phyloP scores from a whole-genome alignment of 2,329 filamentous ascomycete genomes.

The Pyricularia sp. region DNA sequence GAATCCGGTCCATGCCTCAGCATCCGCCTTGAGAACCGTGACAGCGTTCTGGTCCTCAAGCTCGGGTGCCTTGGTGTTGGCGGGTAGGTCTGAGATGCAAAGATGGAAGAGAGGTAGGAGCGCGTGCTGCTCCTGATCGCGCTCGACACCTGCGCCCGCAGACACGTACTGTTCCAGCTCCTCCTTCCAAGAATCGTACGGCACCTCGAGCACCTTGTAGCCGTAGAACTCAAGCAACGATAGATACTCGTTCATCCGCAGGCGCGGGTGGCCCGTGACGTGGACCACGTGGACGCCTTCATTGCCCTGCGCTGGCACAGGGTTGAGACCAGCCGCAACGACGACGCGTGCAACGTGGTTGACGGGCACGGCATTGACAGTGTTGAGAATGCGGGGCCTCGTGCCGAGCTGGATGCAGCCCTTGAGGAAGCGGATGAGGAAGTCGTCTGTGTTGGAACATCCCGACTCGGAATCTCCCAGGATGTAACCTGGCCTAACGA shows the following conservation, averaged over 20 bases:
- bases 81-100: slow-evolving; percentile 59
- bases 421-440: slow-evolving; percentile 78
- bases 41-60: slow-evolving; percentile 65
- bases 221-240: slow-evolving; percentile 61
- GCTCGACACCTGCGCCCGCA: slow-evolving; percentile 36
- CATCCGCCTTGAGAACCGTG: slow-evolving; percentile 53
- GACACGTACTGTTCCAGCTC: slow-evolving; percentile 61
- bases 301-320: slow-evolving; percentile 25
- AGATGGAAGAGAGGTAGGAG: slow-evolving; percentile 70
- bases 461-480: slow-evolving; percentile 64
- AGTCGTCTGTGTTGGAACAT: slow-evolving; percentile 76
- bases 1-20: slow-evolving; percentile 43
- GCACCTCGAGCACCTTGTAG: slow-evolving; percentile 56
- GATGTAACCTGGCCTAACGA: slow-evolving; percentile 81
- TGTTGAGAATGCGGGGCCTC: slow-evolving; percentile 72
- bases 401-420: slow-evolving; percentile 72
- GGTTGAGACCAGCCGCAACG: slow-evolving; percentile 61
- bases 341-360: slow-evolving; percentile 76
- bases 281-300: slow-evolving; percentile 53
- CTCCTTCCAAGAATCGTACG: slow-evolving; percentile 60
- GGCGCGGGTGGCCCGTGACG: slow-evolving; percentile 69
- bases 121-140: slow-evolving; percentile 58
- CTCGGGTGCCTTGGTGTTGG: slow-evolving; percentile 61
- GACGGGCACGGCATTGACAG: slow-evolving; percentile 83
- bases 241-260: slow-evolving; percentile 73